These are phyloP conservation scores for Penicillium fimorum DNA, from an alignment of 495 filamentous ascomycete species.

Conservation along the genomic window DNA sequence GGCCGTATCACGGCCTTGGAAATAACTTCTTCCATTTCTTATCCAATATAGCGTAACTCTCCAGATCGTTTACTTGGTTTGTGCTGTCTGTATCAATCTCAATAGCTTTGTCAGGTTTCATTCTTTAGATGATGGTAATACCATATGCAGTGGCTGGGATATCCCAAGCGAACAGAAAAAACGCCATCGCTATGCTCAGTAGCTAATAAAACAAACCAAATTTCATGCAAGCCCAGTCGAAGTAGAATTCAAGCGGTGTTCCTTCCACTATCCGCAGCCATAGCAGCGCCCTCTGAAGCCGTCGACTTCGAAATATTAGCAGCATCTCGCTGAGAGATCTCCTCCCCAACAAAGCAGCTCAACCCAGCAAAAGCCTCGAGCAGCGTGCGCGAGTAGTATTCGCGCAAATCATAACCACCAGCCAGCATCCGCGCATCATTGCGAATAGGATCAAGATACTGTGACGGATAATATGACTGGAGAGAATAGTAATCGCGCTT, in stretches of 20 bases:
- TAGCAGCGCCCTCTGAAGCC: constrained; percentile 35
- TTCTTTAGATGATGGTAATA: background rate
- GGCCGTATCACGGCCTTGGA: constrained; percentile 4
- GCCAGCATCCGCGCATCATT: constrained; percentile 61
- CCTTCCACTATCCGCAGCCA: constrained; percentile 22
- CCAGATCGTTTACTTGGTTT: background rate
- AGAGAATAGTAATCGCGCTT: constrained; percentile 66
- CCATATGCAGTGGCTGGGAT: background rate
- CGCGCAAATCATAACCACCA: constrained; percentile 77
- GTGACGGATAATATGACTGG: constrained; percentile 61
- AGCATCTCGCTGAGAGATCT: constrained; percentile 52
- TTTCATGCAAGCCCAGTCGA: background rate
- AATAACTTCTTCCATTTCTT: background rate
- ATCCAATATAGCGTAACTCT: background rate
- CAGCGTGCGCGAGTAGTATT: constrained; percentile 77
- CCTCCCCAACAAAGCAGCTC: constrained; percentile 79
- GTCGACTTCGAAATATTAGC: constrained; percentile 21
- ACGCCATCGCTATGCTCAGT: constrained; percentile 55
- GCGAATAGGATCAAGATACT: constrained; percentile 61
- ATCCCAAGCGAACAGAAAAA: constrained; percentile 13
- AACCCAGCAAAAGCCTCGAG: constrained; percentile 89
- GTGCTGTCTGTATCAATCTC: background rate
- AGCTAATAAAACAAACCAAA: background rate
- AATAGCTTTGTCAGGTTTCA: background rate
- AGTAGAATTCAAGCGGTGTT: background rate